phyloP scores from a whole-genome alignment of 2,329 filamentous ascomycete genomes.

The Dactylellina leptospora region DNA sequence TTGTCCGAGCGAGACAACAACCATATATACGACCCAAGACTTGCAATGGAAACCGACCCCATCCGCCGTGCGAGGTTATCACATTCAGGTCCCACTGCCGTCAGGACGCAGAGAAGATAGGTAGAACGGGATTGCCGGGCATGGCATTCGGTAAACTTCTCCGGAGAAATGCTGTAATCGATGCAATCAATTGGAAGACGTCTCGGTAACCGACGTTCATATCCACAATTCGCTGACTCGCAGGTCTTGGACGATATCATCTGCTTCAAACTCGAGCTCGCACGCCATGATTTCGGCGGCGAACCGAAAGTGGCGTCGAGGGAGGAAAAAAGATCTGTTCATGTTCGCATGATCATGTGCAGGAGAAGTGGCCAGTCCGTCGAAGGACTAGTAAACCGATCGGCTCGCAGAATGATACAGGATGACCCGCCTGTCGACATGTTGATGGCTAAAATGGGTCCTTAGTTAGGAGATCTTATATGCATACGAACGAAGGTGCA shows the following conservation, averaged over 20 bases:
- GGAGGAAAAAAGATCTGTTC: not conserved
- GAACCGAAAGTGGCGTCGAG: conserved; percentile 31
- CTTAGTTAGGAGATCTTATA: conserved; percentile 39
- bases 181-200: not conserved
- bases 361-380: not conserved
- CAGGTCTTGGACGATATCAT: conserved; percentile 47
- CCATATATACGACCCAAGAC: conserved; percentile 1
- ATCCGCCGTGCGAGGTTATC: conserved; percentile 23
- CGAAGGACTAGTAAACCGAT: conserved; percentile 12
- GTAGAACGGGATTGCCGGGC: conserved; percentile 29
- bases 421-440: conserved; percentile 16
- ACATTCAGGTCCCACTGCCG: conserved; percentile 7
- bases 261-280: not conserved
- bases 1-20: conserved; percentile 37
- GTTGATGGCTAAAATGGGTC: conserved; percentile 30
- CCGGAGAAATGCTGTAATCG: conserved; percentile 24
- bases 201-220: too few species aligned
- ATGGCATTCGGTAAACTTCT: conserved; percentile 36
- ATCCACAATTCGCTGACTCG: too few species aligned
- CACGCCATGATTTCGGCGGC: conserved; percentile 40
- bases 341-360: conserved; percentile 29
- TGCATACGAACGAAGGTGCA: conserved; percentile 26
- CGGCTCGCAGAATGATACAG: conserved; percentile 12
- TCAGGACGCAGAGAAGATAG: conserved; percentile 23
- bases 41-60: conserved; percentile 30